Conservation (phyloP, 148 eudicot genomes). For the Cornus florida region DNA sequence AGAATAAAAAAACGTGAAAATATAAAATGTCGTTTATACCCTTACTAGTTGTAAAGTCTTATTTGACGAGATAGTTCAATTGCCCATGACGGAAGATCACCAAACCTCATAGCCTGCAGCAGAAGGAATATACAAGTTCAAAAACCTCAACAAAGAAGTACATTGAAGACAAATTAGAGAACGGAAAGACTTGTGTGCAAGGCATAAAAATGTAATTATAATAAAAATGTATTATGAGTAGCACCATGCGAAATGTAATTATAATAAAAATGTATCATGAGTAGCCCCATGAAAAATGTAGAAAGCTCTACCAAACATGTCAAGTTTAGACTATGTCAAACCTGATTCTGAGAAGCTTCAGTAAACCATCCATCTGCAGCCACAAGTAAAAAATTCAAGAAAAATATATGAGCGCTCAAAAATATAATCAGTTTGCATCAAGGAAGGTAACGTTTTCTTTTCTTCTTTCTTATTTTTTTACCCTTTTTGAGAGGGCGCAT, state of each 20-base stretch:
- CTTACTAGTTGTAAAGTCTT: no score
- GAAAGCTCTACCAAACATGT: not conserved
- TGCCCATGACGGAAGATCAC: constrained; percentile 83
- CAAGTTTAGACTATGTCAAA: constrained; percentile 15
- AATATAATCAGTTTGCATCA: not conserved
- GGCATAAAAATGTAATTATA: no score
- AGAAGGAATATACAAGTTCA: not conserved
- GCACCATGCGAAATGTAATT: no score
- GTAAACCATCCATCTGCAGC: constrained; percentile 79
- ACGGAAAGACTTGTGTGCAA: not conserved
- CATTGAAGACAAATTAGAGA: not conserved
- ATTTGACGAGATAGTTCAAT: constrained; percentile 62
- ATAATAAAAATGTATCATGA: no score
- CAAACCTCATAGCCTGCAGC: constrained; percentile 85
- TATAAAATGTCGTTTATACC: no score
- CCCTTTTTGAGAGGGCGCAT: no score
- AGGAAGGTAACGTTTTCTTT: not conserved
- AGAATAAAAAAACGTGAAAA: no score
- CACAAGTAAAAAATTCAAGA: constrained; percentile 5
- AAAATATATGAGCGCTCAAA: not conserved
- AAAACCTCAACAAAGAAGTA: not conserved
- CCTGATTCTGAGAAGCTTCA: constrained; percentile 70
- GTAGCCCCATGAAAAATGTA: no score
- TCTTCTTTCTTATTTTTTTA: no score
- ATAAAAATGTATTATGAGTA: no score